Evolutionary conservation across 352 stramenopile genomes (phyloP), one percentile per base, ranked within the genome.

Genomic region (Phytophthora pinifolia): DNA sequence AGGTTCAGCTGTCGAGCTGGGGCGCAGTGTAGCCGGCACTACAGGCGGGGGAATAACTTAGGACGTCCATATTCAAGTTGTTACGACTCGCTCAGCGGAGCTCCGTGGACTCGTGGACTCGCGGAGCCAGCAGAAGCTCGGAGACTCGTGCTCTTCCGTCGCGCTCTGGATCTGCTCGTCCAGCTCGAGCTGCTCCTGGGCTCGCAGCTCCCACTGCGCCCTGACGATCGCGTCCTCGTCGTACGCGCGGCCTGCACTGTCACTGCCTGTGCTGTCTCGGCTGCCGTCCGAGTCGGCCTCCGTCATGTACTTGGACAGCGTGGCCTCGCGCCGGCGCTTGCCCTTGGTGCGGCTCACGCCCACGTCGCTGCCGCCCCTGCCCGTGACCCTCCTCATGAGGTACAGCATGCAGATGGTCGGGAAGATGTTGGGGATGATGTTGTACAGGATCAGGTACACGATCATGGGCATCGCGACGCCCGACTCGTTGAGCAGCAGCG

Each of bases 391-490:
- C 7, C 85, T 83, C 80, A 93, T 92, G 64, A 95, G 79, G 59
- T 95, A 92, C 42, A 95, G 70, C 76, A 95, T 90, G 71, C 83
- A 95, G 57, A 95, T 88, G 22, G 79, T 80, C n/a, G 85, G 83
- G 57, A 95, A 93, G 46, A 94, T 81, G 57, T 76, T 85, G 25
- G 84, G 84, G 49, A 91, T 73, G 46, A 94, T 73, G 57, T 73
- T 87, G 62, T 88, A 88, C 35, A 81, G 68, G 27, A 92, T 83
- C 18, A 88, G 55, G 36, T 87, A 88, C 34, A 79, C 74, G 20
- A 76, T 74, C 50, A 95, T 70, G 41, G 70, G 78, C 49, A 84
- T 67, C 54, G 85, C 75, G 56, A 58, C 55, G 31, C 67, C 67
- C 12, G 62, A 57, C 46, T 83, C 71, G 61, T 80, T 79, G 35